Base-by-base conservation (phyloP, 495 filamentous ascomycete genomes). In the Aspergillus bridgeri region DNA sequence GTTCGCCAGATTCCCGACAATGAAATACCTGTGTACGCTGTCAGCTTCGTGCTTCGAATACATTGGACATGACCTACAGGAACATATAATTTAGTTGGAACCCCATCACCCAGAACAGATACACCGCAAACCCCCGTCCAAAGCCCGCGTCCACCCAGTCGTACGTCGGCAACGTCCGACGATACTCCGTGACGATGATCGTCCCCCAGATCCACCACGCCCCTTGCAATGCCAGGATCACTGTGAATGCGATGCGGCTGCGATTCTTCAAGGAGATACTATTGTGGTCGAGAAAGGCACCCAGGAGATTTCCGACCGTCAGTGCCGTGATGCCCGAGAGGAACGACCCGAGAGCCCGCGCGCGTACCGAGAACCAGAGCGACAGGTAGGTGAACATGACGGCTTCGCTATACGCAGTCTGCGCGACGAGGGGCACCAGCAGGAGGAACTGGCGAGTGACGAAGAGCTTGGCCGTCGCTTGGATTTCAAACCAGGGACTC, bases 61-160 rank as follows among this genome's bases (percentile, higher is more conserved):
- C 6, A n/a, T 8, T 3, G 5, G 2, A 1, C 3, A 6, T 17
- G 33, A 70, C 80, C 67, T 63, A 86, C 75, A 86, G 63, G 62
- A 80, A 86, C 57, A 86, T 75, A 63, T 86, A 87, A 58, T 86
- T 87, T 19, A 86, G 55, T 65, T 87, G 83, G 62, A 88, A 88
- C 0, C 81, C 78, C 21, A 75, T 65, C 29, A 81, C 81, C 66
- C 83, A 76, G 57, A 86, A 79, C 6, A 86, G 50, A 61, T 83
- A 86, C 11, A 86, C 71, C 0, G 74, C 79, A 57, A 86, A 88
- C 0, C 75, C 81, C 38, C 70, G 72, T 15, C 82, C 83, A 49
- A 87, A 87, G 0, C 79, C 83, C 1, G 70, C 63, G 53, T 76
- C 74, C 8, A 51, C 53, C 85, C 85, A 88, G 65, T 88, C 85